phyloP scores from a whole-genome alignment of 2,329 filamentous ascomycete species.

The Neofusicoccum kwambonambiense region DNA sequence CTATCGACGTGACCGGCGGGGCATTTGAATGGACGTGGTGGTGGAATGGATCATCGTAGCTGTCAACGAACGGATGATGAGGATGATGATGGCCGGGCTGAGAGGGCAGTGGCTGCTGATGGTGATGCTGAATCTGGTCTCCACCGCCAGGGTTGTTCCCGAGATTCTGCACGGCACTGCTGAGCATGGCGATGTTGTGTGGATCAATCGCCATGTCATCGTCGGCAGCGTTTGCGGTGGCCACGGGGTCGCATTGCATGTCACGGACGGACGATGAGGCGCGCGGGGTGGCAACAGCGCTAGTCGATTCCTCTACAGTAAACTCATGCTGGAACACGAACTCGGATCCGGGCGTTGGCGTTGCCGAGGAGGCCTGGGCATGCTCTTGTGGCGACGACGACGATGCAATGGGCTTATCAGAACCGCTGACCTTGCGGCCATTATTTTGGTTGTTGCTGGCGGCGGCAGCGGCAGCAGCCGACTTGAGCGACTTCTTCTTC shows the following conservation, averaged over 20 bases:
- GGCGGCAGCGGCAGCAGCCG: neutral
- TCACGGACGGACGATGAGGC: neutral
- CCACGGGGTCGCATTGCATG: neutral
- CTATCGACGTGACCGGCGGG: neutral
- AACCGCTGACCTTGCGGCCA: neutral
- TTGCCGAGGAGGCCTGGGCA: neutral
- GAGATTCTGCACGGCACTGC: constrained; percentile 5
- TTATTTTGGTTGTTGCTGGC: neutral
- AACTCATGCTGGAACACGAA: constrained; percentile 13
- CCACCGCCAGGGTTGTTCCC: neutral
- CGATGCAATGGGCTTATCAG: neutral
- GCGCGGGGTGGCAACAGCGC: neutral
- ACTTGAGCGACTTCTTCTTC: constrained; percentile 13
- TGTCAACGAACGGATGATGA: neutral
- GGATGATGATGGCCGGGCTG: neutral
- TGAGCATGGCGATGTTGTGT: constrained; percentile 8
- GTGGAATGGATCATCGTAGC: neutral
- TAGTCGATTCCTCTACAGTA: neutral
- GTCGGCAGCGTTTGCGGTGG: neutral
- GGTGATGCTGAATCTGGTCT: neutral
- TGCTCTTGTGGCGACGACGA: neutral
- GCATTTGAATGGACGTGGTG: neutral
- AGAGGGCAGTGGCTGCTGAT: neutral
- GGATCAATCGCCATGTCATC: constrained; percentile 5
- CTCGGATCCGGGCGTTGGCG: neutral